Base-by-base conservation (phyloP, 805 yeast genomes). In the Lipomyces orientalis region DNA sequence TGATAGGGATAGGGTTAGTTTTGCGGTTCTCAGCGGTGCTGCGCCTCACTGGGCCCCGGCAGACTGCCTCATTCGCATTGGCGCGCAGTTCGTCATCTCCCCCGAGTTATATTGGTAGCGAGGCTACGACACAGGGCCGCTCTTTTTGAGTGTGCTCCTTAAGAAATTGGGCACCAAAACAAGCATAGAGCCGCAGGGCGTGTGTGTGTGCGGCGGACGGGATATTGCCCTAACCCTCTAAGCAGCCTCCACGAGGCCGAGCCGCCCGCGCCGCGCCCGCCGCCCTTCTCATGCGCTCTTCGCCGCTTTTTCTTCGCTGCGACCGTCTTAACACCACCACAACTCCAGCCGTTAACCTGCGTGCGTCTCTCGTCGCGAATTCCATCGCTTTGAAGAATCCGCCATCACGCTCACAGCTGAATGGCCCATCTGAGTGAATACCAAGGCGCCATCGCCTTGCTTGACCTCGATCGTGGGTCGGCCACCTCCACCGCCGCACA, bases 391-490 rank as follows among this genome's bases (percentile, higher is more conserved):
- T 25, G 29, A 25, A 25, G 29, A 25, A 25, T 39, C 3, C 55
- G 16, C 33, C 33, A 16, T 22, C n/a, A 10, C 22, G 9, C 39
- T 8, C 46, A n/a, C 22, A 43, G 49, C 49, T 19, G 49, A 25
- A 64, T 64, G 68, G 70, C 71, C 34, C 71, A 58, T n/a, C 46
- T 63, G 61, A 61, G 62, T 61, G 72, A 72, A 61, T 70, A 72
- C 66, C 74, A 70, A 57, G 74, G 74, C 29, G 74, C 74, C 19
- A 72, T 72, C 60, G 73, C 74, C 19, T 55, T 72, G 46, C 72
- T 72, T 8, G 73, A 71, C 55, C 72, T 72, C 55, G 73, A 68
- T 65, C 64, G 71, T 46, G 61, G 54, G 60, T 43, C 49, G 49
- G 16, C 49, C 16, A 59, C 64, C 35, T 19, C 52, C 5, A 29